phyloP scores from a whole-genome alignment of 805 yeast species.

The Cyberlindnera lachancei region DNA sequence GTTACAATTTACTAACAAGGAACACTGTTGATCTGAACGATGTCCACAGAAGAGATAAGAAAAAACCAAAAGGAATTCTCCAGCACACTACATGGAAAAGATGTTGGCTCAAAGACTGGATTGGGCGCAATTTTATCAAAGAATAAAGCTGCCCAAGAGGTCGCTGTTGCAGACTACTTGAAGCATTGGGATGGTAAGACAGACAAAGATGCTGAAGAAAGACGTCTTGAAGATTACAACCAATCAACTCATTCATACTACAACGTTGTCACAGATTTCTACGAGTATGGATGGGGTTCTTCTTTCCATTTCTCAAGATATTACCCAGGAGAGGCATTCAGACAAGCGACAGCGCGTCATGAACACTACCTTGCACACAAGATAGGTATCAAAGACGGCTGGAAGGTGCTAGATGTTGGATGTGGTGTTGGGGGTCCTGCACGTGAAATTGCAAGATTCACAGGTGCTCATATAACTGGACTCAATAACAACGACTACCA shows the following conservation, averaged over 20 bases:
- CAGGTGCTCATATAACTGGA: constrained; percentile 82
- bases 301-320: constrained; percentile 96
- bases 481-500: constrained; percentile 96
- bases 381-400: constrained; percentile 70
- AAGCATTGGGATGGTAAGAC: constrained; percentile 96
- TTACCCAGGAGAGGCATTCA: constrained; percentile 87
- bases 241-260: constrained; percentile 91
- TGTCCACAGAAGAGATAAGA: constrained; percentile 2
- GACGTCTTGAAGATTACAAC: constrained; percentile 79
- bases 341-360: constrained; percentile 93
- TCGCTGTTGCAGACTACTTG: constrained; percentile 85
- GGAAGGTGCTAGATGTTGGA: constrained; percentile 94
- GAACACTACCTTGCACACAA: constrained; percentile 90
- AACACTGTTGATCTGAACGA: too few species aligned
- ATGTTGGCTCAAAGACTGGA: constrained; percentile 57
- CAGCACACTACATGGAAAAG: constrained; percentile 78
- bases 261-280: constrained; percentile 94
- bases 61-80: constrained; percentile 53
- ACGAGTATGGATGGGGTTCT: constrained; percentile 99
- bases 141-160: constrained; percentile 69
- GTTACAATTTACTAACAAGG: too few species aligned
- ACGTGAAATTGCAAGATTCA: constrained; percentile 88
- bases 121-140: constrained; percentile 70
- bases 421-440: constrained; percentile 99
- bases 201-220: constrained; percentile 58